Evolutionary conservation across 1,284 basidiomycete genomes (phyloP).

Genomic region (Naganishia sp.): DNA sequence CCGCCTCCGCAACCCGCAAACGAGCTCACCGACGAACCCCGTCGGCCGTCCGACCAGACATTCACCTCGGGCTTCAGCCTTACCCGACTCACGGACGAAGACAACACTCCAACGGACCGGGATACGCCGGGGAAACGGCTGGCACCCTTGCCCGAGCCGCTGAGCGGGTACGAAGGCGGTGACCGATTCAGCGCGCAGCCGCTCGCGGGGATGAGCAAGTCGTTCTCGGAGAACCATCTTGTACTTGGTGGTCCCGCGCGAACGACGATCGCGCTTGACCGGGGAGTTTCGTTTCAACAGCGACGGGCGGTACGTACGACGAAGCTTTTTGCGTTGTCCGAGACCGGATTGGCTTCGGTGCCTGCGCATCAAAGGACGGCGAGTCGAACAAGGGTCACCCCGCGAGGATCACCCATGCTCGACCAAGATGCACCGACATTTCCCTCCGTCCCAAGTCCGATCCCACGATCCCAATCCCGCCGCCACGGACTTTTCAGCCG

Average conservation of each 20-base stretch:
- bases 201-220: background rate
- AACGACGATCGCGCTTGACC: background rate
- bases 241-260: background rate
- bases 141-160: slow-evolving; percentile 4
- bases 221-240: slow-evolving; percentile 10
- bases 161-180: background rate
- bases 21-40: background rate
- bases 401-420: background rate
- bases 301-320: background rate
- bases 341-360: background rate
- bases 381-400: background rate
- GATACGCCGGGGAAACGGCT: slow-evolving; percentile 3
- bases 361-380: background rate
- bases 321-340: background rate
- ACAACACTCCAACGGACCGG: background rate
- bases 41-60: slow-evolving; percentile 22
- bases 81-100: slow-evolving; percentile 21
- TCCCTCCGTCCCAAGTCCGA: no score
- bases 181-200: slow-evolving; percentile 9
- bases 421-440: background rate
- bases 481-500: background rate
- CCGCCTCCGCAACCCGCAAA: background rate
- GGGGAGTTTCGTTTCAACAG: background rate
- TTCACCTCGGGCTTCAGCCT: slow-evolving; percentile 28
- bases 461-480: background rate